Evolutionary conservation across 352 stramenopile genomes (phyloP), one percentile per base, ranked within the genome.

Genomic region (Saprolegnia parasitica): DNA sequence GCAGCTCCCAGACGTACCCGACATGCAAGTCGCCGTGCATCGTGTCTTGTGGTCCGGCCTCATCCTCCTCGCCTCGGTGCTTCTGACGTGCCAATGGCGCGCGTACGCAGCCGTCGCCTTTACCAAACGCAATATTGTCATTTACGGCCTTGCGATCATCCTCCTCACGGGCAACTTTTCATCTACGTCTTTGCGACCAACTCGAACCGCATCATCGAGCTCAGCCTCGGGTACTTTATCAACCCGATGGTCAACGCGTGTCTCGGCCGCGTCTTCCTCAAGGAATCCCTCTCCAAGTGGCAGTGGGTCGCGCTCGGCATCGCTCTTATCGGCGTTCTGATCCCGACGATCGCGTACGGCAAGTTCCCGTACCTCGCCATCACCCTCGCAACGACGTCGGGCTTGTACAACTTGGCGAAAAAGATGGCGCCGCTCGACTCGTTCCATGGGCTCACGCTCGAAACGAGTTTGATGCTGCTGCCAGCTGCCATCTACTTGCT

Each of bases 341-440:
- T 70, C 39, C n/a, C 45, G n/a, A 42, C 63, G 10, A 63, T 70
- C 42, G 63, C 63, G 32, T 70, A 70, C 54, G 63, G 63, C 39
- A 50, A 63, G 49, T 70, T 70, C 52, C 63, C 63, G 11, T 70
- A 42, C 29, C 49, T 70, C 10, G 63, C 63, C 13, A 26, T 70
- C 23, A 70, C 63, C 20, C 35, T 63, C 13, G 23, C n/a, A 6
- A 21, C 26, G n/a, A 58, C 50, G 21, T 70, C 52, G 21, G 63
- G 46, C 5, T 29, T 61, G 26, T 70, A 70, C 46, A 52, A 42
- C n/a, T 32, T 70, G 15, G 39, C 52, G 9, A 70, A 70, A 46
- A 70, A 61, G 39, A 70, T 35, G 54, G 63, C 63, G 21, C 63
- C 45, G 18, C 50, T 70, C 11, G 20, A 21, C 18, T 32, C 63